Evolutionary conservation across 371 early-diverging fungal genomes (phyloP).

Genomic region (Choanephora cucurbitarum): DNA sequence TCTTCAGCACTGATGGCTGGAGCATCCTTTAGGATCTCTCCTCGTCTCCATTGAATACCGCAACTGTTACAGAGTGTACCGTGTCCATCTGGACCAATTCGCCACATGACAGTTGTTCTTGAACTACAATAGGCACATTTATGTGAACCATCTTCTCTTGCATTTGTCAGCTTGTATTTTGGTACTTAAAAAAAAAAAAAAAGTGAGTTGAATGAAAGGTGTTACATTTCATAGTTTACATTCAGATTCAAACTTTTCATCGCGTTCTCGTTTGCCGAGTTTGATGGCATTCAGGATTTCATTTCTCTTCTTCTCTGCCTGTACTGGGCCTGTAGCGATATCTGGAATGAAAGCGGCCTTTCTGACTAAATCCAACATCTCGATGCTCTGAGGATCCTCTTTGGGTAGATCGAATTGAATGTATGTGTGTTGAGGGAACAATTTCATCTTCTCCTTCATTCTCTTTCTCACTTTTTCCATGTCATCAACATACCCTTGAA

Average conservation of each 20-base stretch:
- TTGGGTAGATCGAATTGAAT: constrained; percentile 23
- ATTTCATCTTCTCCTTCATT: constrained; percentile 32
- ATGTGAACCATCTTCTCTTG: constrained; percentile 38
- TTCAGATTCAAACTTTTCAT: constrained; percentile 34
- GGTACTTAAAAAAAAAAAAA: constrained; percentile 6
- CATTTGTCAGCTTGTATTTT: constrained; percentile 20
- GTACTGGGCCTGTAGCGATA: constrained; percentile 36
- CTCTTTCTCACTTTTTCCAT: constrained; percentile 22
- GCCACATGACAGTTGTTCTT: constrained; percentile 47
- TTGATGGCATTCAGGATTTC: constrained; percentile 41
- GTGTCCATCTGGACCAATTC: constrained; percentile 42
- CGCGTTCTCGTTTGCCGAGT: constrained; percentile 39
- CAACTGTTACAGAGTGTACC: constrained; percentile 54
- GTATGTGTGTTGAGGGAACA: constrained; percentile 19
- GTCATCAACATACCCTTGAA: constrained; percentile 15
- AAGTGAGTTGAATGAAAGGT: neutral
- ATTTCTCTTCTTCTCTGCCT: constrained; percentile 50
- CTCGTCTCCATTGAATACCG: constrained; percentile 57
- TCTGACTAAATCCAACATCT: constrained; percentile 31
- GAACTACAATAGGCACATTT: constrained; percentile 50
- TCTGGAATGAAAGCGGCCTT: constrained; percentile 39
- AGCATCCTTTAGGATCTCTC: constrained; percentile 51
- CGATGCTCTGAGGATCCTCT: constrained; percentile 11
- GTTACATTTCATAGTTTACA: too few relatives aligned
- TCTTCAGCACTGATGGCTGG: constrained; percentile 36